Evolutionary conservation across 208 protist species (phyloP), one percentile per base, ranked within the genome.

Genomic region (Leishmania tarentolae): DNA sequence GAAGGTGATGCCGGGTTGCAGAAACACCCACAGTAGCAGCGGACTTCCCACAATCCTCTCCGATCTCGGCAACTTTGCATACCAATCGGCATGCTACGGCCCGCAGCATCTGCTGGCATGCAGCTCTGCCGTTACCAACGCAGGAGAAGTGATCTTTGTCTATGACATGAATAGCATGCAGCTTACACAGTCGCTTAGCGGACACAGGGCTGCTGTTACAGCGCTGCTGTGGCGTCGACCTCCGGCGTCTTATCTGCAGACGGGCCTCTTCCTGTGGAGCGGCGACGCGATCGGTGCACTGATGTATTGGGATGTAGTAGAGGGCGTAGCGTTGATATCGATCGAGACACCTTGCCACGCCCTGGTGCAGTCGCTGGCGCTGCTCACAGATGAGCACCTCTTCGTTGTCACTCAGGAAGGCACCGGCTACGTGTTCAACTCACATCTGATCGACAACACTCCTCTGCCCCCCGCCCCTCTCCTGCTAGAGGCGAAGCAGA

Each of bases 151-250:
- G 46, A 89, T 97, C 35, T 89, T 93, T 66, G 78, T 97, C 24
- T 90, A 89, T 72, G 91, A 95, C 79, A 90, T 94, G 88, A 94
- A 93, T 79, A 95, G 91, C 75, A 86, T 88, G 84, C 91, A 92
- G 74, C 87, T 95, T 2, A 90, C 94, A 44, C 93, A 97, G 80
- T 94, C 91, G 44, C 86, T 97, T 17, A 82, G 84, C 75, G 92
- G 91, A 57, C 92, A 94, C 75, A 77, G 31, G 52, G 78, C 76
- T 35, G 73, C 82, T 44, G 90, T 97, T 40, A 93, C 91, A 11
- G 91, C 89, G 68, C 42, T 97, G 53, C 85, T 90, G 68, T 97
- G 93, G 93, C 87, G 90, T 9, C 86, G 75, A 31, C 86, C 89
- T 4, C 83, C 88, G 40, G 50, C 79, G 28, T 94, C 93, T 2